Evolutionary conservation across 306 rosid genomes (phyloP), one percentile per base, ranked within the genome.

Genomic region (Adenanthera pavonina): DNA sequence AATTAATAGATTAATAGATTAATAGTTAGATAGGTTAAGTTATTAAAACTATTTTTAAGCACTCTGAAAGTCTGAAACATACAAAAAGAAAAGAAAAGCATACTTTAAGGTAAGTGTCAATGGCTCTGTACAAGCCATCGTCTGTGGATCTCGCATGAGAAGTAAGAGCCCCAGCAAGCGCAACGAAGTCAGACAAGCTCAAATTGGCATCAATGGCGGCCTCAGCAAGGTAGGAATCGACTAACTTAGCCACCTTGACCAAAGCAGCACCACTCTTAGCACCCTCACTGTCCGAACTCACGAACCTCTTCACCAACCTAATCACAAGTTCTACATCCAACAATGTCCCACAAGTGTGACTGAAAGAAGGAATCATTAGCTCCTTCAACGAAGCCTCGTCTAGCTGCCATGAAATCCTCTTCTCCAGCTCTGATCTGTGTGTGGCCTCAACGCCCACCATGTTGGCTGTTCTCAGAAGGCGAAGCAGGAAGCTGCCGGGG

Each of bases 101-200:
- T 89, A 92, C 99, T 75, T 95, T 95, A 14, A 95, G 94, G 57
- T 88, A 95, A 33, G 98, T 95, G 76, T 95, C 99, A 80, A 95
- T 68, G 89, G 97, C 98, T 77, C 99, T 79, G 78, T 95, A 95
- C 73, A 95, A 83, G 5, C 96, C 97, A 78, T 95, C 99, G 35
- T 95, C 93, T 2, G 87, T 78, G 17, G 96, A 88, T 35, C 99
- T 92, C 7, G 96, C 90, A 79, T 92, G 95, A 77, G 70, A 34
- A 5, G 99, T 98, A 49, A 93, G 89, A 62, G 94, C 90, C 9
- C 81, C 90, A 2, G 98, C 97, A 8, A 95, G 96, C 6, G 88
- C 79, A 2, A 77, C 81, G 20, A 95, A 93, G 69, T 93, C 92
- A 75, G 86, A 38, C 85, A 92, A 76, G 56, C 85, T 85, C 81